phyloP scores from a whole-genome alignment of 306 rosid species.

The Cicer bijugum region DNA sequence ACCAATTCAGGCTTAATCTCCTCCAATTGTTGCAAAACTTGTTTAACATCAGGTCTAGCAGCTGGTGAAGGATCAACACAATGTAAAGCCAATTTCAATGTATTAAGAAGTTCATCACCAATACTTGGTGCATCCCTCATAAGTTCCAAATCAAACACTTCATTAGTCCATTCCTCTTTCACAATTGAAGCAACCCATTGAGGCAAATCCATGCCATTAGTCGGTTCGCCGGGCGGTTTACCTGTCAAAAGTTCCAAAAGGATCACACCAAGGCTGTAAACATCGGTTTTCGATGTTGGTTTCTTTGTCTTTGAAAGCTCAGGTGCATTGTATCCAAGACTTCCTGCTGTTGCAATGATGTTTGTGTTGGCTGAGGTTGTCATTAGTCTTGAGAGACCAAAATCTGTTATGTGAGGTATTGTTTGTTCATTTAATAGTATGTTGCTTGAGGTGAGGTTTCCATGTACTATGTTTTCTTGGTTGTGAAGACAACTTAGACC shows the following conservation, averaged over 20 bases:
- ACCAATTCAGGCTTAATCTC: constrained; percentile 69
- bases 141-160: constrained; percentile 89
- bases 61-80: constrained; percentile 89
- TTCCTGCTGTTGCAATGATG: constrained; percentile 86
- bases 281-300: constrained; percentile 50
- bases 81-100: constrained; percentile 80
- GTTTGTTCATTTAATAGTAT: constrained; percentile 70
- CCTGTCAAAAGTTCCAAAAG: constrained; percentile 86
- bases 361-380: constrained; percentile 77
- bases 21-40: constrained; percentile 75
- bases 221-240: constrained; percentile 79
- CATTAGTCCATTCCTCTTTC: constrained; percentile 86
- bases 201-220: constrained; percentile 81
- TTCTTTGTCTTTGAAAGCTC: constrained; percentile 86
- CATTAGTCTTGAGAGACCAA: constrained; percentile 81
- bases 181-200: constrained; percentile 95
- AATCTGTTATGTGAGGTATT: constrained; percentile 74
- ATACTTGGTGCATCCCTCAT: constrained; percentile 70
- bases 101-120: constrained; percentile 77
- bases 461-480: constrained; percentile 70
- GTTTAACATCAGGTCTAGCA: constrained; percentile 80
- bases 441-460: constrained; percentile 82
- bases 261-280: constrained; percentile 82
- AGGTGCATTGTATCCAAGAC: constrained; percentile 84
- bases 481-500: constrained; percentile 67